Percentiles rank a stretch among this genome's conserved stretches.
Conservation (phyloP, 2,329 filamentous ascomycete genomes). For the Verticillium dahliae region DNA sequence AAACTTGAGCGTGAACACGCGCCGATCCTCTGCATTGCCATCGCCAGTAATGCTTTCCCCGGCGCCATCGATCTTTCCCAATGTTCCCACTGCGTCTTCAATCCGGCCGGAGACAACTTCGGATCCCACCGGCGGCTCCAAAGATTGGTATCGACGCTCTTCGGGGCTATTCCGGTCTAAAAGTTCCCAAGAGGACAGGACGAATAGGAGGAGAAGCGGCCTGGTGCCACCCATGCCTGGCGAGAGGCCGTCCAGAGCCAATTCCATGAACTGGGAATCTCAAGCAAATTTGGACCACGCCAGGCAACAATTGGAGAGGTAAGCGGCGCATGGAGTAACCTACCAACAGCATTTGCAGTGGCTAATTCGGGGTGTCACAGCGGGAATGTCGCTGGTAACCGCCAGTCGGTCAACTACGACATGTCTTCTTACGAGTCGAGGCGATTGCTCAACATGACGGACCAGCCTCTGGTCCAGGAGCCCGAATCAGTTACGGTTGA, state of each 20-base stretch:
- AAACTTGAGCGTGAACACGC: background rate
- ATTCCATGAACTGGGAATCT: conserved; percentile 12
- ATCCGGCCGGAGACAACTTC: conserved; percentile 2
- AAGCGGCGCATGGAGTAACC: background rate
- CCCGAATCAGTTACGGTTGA: conserved; percentile 26
- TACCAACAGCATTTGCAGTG: background rate
- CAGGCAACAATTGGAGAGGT: conserved; percentile 11
- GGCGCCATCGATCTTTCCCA: background rate
- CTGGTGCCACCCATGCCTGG: conserved; percentile 4
- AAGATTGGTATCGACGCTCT: conserved; percentile 5
- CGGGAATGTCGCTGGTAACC: conserved; percentile 23
- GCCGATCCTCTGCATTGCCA: background rate
- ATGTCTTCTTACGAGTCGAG: conserved; percentile 37
- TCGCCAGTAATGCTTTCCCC: conserved; percentile 5
- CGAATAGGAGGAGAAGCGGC: conserved; percentile 3
- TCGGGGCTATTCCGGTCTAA: conserved; percentile 11
- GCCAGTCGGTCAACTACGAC: conserved; percentile 35
- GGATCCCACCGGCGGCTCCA: background rate
- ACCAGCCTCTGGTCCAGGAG: conserved; percentile 23
- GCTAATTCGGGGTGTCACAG: conserved; percentile 16
- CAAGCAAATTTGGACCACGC: conserved; percentile 11
- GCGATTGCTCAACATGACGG: conserved; percentile 31
- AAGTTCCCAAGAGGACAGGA: conserved; percentile 8
- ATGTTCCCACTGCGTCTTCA: background rate
- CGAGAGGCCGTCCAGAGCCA: conserved; percentile 10